Evolutionary conservation across 306 rosid genomes (phyloP).

Genomic region (Echinosophora koreensis): DNA sequence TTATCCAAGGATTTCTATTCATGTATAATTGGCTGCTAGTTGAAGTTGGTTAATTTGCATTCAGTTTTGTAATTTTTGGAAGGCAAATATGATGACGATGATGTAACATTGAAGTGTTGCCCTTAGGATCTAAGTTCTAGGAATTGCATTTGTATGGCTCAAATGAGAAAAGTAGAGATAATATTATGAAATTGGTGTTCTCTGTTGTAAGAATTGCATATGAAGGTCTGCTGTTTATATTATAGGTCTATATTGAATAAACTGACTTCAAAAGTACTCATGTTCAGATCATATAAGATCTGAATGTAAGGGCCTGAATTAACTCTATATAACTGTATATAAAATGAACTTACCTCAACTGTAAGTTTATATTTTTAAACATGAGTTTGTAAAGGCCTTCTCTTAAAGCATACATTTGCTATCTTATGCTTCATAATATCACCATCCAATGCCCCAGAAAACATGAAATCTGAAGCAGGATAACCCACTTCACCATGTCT

Average conservation of each 20-base stretch:
- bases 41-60: conserved; percentile 47
- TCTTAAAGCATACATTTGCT: not conserved
- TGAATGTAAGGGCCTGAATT: not conserved
- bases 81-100: conserved; percentile 26
- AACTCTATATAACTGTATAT: not conserved
- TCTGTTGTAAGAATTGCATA: conserved; percentile 29
- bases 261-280: conserved; percentile 14
- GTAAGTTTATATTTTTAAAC: conserved; percentile 12
- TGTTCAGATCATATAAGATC: conserved; percentile 1
- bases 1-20: conserved; percentile 20
- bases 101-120: conserved; percentile 25
- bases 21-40: conserved; percentile 42
- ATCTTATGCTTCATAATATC: not conserved
- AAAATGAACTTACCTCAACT: conserved; percentile 14
- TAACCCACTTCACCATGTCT: not conserved
- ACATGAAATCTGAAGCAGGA: not conserved
- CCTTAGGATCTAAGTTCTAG: conserved; percentile 48
- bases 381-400: conserved; percentile 9
- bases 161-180: conserved; percentile 42
- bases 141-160: conserved; percentile 48
- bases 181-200: conserved; percentile 35
- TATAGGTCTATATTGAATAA: conserved; percentile 1
- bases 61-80: conserved; percentile 50
- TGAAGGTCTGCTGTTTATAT: conserved; percentile 16
- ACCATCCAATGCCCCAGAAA: not conserved